Conservation (phyloP, 2,329 filamentous ascomycete genomes). For the Aspergillus bombycis region DNA sequence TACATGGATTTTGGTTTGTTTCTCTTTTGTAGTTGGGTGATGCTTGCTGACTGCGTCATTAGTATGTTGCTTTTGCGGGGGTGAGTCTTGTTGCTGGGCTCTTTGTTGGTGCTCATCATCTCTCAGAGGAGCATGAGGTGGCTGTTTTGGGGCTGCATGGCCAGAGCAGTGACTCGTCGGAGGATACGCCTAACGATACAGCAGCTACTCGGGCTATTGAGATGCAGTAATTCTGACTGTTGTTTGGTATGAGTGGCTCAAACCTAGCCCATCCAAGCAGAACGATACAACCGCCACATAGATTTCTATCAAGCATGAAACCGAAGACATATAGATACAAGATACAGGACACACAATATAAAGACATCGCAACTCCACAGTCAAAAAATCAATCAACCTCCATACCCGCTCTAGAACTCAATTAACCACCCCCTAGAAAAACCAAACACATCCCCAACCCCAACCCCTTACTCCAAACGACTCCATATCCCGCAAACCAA, state of each 20-base stretch:
- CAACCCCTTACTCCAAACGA: neutral
- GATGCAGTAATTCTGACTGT: neutral
- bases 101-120: conserved; percentile 1
- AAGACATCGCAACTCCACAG: neutral
- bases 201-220: neutral
- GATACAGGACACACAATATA: neutral
- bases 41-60: neutral
- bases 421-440: neutral
- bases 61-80: conserved; percentile 3
- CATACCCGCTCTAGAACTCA: neutral
- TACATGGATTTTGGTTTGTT: neutral
- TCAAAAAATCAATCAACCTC: neutral
- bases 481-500: neutral
- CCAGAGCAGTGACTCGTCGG: neutral
- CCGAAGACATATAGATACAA: neutral
- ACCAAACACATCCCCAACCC: neutral
- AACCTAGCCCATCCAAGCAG: neutral
- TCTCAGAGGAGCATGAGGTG: neutral
- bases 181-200: neutral
- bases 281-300: neutral
- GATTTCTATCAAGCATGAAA: neutral
- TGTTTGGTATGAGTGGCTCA: neutral
- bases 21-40: neutral
- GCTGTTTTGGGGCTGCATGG: neutral
- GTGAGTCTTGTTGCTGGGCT: conserved; percentile 1